Conservation (phyloP, 2,329 filamentous ascomycete genomes). For the Myotisia sp. region DNA sequence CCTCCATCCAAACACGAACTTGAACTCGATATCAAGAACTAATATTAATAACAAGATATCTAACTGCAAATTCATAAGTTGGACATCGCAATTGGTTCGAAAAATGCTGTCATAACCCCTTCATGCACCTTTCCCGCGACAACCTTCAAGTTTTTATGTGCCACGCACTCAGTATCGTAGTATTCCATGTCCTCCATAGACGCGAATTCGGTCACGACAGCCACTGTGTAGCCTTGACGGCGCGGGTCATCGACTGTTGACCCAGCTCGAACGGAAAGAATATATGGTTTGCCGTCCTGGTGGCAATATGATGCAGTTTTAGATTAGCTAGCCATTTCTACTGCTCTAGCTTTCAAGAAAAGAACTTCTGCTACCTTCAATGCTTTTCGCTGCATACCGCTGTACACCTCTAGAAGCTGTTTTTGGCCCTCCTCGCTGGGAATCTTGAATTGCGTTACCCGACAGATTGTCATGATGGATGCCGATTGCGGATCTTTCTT, state of each 20-base stretch:
- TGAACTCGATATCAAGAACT: too few species aligned
- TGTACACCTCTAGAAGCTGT: slow-evolving; percentile 25
- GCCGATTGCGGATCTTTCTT: too few species aligned
- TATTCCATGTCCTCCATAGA: slow-evolving; percentile 49
- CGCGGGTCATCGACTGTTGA: slow-evolving; percentile 36
- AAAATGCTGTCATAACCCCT: slow-evolving; percentile 15
- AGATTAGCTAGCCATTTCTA: not conserved
- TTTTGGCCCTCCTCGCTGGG: slow-evolving; percentile 26
- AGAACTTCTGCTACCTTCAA: slow-evolving; percentile 20
- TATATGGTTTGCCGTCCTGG: slow-evolving; percentile 54
- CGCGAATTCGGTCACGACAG: slow-evolving; percentile 45
- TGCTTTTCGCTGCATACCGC: slow-evolving; percentile 20
- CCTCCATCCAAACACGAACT: too few species aligned
- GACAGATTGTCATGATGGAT: slow-evolving; percentile 21
- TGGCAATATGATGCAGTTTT: not conserved
- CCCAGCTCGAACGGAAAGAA: slow-evolving; percentile 41
- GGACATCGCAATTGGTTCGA: slow-evolving; percentile 10
- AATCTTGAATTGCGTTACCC: slow-evolving; percentile 36
- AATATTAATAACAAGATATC: too few species aligned
- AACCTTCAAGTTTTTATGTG: slow-evolving; percentile 31
- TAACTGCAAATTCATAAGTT: too few species aligned
- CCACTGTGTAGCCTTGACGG: slow-evolving; percentile 47
- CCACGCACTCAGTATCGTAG: slow-evolving; percentile 44
- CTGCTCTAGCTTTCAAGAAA: not conserved
- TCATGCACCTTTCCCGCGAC: slow-evolving; percentile 13